phyloP scores from a whole-genome alignment of 768 basidiomycete genomes.

The Suillus tomentosus region DNA sequence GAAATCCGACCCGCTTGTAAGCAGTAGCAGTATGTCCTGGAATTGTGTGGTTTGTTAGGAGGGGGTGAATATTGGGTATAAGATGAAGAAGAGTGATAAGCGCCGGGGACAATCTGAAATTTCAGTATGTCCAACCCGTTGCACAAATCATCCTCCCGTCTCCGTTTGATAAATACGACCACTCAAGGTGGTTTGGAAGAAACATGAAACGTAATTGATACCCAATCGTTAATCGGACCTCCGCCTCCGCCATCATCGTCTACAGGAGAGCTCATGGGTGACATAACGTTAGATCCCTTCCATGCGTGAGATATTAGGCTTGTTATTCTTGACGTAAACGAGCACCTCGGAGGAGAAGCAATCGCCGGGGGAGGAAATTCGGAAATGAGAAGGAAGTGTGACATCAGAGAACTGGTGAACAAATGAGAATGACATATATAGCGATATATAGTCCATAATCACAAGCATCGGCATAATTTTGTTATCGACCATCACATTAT shows the following conservation, averaged over 20 bases:
- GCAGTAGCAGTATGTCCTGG: not conserved
- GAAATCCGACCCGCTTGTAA: conserved; percentile 45
- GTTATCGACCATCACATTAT: too few relatives aligned
- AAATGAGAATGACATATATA: too few relatives aligned
- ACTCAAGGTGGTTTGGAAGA: not conserved
- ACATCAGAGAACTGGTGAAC: too few relatives aligned
- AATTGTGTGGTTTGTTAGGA: not conserved
- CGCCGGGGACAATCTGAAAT: conserved; percentile 38
- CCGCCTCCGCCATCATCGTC: not conserved
- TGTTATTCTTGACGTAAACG: not conserved
- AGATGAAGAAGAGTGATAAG: conserved; percentile 65
- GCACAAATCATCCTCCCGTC: not conserved
- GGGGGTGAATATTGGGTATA: conserved; percentile 42
- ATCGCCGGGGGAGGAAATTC: not conserved
- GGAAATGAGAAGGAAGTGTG: not conserved
- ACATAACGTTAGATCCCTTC: not conserved
- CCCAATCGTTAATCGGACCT: not conserved
- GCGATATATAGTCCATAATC: too few relatives aligned
- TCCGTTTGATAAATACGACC: not conserved
- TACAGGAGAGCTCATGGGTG: not conserved
- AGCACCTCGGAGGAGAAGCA: not conserved
- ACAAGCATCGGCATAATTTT: too few relatives aligned
- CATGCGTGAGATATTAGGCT: not conserved
- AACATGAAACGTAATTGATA: not conserved
- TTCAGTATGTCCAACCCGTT: not conserved